Evolutionary conservation across 345 rosid species (phyloP), one percentile per base, ranked within the genome.

Genomic region (Trapa bicornis): DNA sequence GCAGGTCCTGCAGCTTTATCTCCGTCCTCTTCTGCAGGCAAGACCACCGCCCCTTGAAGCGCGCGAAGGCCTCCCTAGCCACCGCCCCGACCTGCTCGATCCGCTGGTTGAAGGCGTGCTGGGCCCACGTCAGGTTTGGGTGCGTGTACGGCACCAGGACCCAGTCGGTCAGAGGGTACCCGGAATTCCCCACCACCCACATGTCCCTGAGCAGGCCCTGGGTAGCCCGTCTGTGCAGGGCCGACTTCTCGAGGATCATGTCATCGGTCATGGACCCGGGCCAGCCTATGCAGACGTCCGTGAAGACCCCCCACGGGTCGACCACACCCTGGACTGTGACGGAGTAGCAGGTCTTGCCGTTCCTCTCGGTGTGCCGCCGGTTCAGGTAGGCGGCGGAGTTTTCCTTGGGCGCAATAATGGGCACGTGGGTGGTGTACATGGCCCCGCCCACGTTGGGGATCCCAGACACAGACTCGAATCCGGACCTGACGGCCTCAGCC

Each of bases 191-290:
- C 3, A 72, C 85, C 2, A 81, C 48, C 80, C 79, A 77, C 1
- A 77, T 70, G 62, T 76, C 79, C 61, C 71, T 77, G 67, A 81
- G 57, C 1, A 68, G 72, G 3, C 87, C 82, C 13, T 67, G 63
- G 15, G 17, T 64, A 11, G 82, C 83, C 52, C 85, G 65, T 56
- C 74, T 73, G 68, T 6, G 66, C 58, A 84, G 58, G 2, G 80
- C 79, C 7, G 85, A 81, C 52, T 78, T 74, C 70, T 79, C 83
- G 1, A 84, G 65, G 13, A 83, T 83, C 64, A 71, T 67, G 11
- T 81, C 85, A 52, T 83, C 85, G 8, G 83, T 72, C 87, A 84
- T 84, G 8, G 87, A 84, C 2, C 87, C 87, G 0, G 85, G 87
- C 83, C 83, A 84, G 0, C 87, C 87, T 56, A 84, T 84, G 76